A percentile compares a stretch with the other conserved stretches of the same genome.
Conservation (phyloP, 805 yeast genomes). For the Zygotorulaspora chibaensis region DNA sequence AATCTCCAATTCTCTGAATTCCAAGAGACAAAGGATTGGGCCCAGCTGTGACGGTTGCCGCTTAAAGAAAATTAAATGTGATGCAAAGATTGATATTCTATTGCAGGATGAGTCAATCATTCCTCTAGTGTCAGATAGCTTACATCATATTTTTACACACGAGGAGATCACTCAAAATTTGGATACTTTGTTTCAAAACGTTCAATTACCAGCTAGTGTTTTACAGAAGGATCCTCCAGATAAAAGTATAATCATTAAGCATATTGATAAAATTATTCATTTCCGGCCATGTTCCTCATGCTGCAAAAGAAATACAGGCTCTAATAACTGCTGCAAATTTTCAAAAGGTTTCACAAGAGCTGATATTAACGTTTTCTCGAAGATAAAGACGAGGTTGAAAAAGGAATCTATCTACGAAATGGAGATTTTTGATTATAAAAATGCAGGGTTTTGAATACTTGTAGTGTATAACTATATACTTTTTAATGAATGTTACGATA, state of each 20-base stretch:
- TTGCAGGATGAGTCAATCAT: slow-evolving; percentile 25
- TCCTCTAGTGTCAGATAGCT: slow-evolving; percentile 16
- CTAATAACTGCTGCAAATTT: slow-evolving; percentile 45
- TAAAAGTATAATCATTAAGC: slow-evolving; percentile 20
- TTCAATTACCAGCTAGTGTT: slow-evolving; percentile 3
- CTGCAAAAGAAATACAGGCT: slow-evolving; percentile 18
- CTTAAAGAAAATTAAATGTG: slow-evolving; percentile 65
- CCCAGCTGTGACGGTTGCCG: slow-evolving; percentile 75
- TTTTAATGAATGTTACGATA: slow-evolving; percentile 9
- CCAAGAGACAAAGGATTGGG: slow-evolving; percentile 58
- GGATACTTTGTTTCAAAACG: slow-evolving; percentile 4
- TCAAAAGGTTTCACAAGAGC: slow-evolving; percentile 49
- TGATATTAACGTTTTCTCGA: slow-evolving; percentile 25
- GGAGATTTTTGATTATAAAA: slow-evolving; percentile 19
- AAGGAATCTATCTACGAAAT: slow-evolving; percentile 18
- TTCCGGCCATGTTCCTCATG: slow-evolving; percentile 57
- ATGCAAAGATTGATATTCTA: slow-evolving; percentile 53
- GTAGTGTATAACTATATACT: slow-evolving; percentile 2
- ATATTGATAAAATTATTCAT: slow-evolving; percentile 39
- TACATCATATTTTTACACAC: slow-evolving; percentile 21
- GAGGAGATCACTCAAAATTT: slow-evolving; percentile 13
- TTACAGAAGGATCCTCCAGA: not conserved
- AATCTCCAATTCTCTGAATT: not conserved
- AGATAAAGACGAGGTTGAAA: slow-evolving; percentile 13
- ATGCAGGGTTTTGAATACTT: slow-evolving; percentile 17